Evolutionary conservation across 139 green algal genomes (phyloP).

Genomic region (Pseudopediastrum boryanum): DNA sequence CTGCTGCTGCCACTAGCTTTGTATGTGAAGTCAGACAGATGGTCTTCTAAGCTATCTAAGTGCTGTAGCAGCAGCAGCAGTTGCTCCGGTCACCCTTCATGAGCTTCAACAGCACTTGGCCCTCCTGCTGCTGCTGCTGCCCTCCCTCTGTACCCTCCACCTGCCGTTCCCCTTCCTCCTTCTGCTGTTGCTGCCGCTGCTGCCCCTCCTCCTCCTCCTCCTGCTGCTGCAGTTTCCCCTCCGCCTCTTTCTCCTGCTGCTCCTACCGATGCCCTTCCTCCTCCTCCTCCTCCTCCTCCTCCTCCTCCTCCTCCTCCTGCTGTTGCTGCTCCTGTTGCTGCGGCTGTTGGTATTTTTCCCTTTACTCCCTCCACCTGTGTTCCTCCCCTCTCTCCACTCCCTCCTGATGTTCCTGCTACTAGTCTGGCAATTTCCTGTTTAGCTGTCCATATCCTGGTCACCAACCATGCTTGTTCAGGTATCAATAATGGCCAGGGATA

Average conservation of each 20-base stretch:
- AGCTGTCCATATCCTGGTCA: neutral
- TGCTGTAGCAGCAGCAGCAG: too few relatives aligned
- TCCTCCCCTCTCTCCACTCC: neutral
- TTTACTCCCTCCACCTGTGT: constrained; percentile 1
- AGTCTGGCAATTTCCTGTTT: constrained; percentile 19
- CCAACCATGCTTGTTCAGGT: neutral
- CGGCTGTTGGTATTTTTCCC: constrained; percentile 9
- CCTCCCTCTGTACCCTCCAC: too few relatives aligned
- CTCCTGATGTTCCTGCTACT: neutral
- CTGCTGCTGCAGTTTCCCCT: too few relatives aligned
- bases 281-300: neutral
- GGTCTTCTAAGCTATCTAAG: too few relatives aligned
- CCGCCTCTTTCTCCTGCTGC: neutral
- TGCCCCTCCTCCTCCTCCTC: too few relatives aligned
- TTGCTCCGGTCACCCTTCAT: too few relatives aligned
- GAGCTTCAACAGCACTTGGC: too few relatives aligned
- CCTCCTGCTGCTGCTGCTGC: too few relatives aligned
- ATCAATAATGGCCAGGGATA: neutral
- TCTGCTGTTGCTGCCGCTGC: neutral
- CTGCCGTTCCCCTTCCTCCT: neutral
- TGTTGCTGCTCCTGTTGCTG: constrained; percentile 10
- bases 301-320: neutral
- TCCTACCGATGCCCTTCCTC: neutral
- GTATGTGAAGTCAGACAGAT: too few relatives aligned
- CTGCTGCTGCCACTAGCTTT: too few relatives aligned